Percentiles rank a stretch among this genome's conserved stretches.
Conservation (phyloP, 768 basidiomycete species). For the Hericium coralloides region DNA sequence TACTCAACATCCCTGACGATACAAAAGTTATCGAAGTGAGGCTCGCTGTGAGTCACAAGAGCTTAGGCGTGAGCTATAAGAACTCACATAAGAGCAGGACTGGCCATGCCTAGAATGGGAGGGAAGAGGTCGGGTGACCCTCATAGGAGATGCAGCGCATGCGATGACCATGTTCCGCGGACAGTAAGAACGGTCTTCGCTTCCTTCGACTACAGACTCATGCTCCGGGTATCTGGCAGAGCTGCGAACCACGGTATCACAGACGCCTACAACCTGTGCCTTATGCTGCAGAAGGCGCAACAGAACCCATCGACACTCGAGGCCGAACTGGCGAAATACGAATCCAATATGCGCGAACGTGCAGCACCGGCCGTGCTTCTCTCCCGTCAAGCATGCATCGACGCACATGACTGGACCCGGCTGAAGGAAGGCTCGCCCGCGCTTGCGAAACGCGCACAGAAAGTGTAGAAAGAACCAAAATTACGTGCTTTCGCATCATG, state of each 20-base stretch:
- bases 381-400: neutral
- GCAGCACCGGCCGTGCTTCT: neutral
- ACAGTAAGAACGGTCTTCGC: neutral
- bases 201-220: neutral
- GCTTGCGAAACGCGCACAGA: neutral
- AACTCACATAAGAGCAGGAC: neutral
- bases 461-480: too few relatives aligned
- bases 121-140: neutral
- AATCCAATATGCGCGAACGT: neutral
- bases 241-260: neutral
- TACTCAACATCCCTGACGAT: neutral
- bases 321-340: neutral
- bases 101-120: neutral
- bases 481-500: neutral
- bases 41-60: neutral
- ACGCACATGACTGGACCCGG: neutral
- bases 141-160: neutral
- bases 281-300: neutral
- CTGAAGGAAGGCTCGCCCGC: neutral
- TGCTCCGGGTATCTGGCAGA: neutral
- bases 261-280: neutral
- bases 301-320: neutral
- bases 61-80: neutral
- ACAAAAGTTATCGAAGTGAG: neutral
- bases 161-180: neutral